These are phyloP conservation scores for Candida sanyaensis DNA, from an alignment of 1,139 yeast genomes.

Conservation along the genomic window DNA sequence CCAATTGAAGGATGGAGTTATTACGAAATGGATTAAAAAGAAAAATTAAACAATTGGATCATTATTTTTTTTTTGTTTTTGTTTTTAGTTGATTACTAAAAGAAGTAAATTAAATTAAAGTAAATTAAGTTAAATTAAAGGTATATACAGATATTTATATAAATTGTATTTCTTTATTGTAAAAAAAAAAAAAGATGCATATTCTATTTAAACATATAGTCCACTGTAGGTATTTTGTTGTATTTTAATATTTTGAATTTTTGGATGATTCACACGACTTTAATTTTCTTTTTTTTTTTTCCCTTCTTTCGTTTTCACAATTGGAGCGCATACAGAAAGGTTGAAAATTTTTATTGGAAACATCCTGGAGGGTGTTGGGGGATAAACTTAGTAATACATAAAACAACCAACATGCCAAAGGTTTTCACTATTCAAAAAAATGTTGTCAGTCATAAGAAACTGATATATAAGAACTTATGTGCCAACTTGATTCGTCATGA, in stretches of 20 bases:
- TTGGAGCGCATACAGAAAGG: neutral
- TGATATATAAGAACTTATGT: slow-evolving; percentile 49
- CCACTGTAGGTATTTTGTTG: too few relatives aligned
- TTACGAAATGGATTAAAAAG: neutral
- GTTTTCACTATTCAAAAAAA: slow-evolving; percentile 46
- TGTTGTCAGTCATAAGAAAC: slow-evolving; percentile 45
- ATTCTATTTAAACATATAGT: neutral
- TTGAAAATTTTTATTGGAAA: slow-evolving; percentile 4
- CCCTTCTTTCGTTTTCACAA: neutral
- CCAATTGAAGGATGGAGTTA: neutral
- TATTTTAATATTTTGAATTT: too few relatives aligned
- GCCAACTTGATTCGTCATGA: slow-evolving; percentile 51
- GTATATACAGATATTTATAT: slow-evolving; percentile 1
- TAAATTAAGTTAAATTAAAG: neutral
- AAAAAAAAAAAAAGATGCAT: neutral
- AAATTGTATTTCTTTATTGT: neutral
- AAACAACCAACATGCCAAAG: slow-evolving; percentile 34
- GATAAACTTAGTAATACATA: too few relatives aligned
- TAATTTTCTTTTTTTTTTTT: slow-evolving; percentile 1
- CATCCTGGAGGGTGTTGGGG: neutral
- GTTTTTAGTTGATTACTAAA: too few relatives aligned
- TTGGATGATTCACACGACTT: neutral
- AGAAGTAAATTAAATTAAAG: too few relatives aligned
- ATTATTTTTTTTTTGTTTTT: neutral
- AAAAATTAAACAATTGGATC: neutral